These are phyloP conservation scores for Plectosphaerella plurivora DNA, from an alignment of 2,329 filamentous ascomycete species.

Conservation along the genomic window DNA sequence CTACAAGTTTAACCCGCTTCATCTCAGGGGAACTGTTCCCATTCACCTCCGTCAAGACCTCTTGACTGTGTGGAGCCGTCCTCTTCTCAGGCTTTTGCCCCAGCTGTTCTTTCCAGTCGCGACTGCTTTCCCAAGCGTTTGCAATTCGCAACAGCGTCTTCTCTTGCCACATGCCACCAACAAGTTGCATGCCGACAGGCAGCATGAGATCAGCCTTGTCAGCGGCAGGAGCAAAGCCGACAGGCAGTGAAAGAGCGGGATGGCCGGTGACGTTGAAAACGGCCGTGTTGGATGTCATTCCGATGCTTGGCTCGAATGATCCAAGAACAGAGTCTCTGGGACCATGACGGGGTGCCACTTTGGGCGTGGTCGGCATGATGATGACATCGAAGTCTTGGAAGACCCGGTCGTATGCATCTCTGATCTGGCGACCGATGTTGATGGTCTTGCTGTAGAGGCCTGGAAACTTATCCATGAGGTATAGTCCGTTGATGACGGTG, in stretches of 20 bases:
- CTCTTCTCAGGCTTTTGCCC: background rate
- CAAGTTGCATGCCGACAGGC: slow-evolving; percentile 51
- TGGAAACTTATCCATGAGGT: slow-evolving; percentile 38
- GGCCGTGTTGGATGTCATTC: slow-evolving; percentile 51
- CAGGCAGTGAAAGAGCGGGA: slow-evolving; percentile 47
- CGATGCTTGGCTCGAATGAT: slow-evolving; percentile 46
- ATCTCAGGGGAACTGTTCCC: background rate
- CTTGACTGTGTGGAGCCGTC: background rate
- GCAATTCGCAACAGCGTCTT: slow-evolving; percentile 16
- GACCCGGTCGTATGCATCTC: slow-evolving; percentile 38
- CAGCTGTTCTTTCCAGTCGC: background rate
- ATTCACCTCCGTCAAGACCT: background rate
- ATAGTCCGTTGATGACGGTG: slow-evolving; percentile 47
- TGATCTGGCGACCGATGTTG: slow-evolving; percentile 41
- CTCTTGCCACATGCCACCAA: slow-evolving; percentile 48
- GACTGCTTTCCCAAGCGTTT: background rate
- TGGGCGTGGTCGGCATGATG: slow-evolving; percentile 44
- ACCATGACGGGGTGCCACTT: slow-evolving; percentile 39
- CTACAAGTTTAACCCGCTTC: background rate
- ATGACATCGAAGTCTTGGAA: slow-evolving; percentile 37
- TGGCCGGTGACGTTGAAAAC: slow-evolving; percentile 55
- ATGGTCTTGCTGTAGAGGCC: slow-evolving; percentile 41
- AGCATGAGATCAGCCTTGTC: slow-evolving; percentile 32
- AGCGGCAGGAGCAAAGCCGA: slow-evolving; percentile 37
- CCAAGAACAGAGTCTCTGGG: slow-evolving; percentile 31